Base-by-base conservation (phyloP, 306 rosid species). In the Pterocarpus macrocarpus region DNA sequence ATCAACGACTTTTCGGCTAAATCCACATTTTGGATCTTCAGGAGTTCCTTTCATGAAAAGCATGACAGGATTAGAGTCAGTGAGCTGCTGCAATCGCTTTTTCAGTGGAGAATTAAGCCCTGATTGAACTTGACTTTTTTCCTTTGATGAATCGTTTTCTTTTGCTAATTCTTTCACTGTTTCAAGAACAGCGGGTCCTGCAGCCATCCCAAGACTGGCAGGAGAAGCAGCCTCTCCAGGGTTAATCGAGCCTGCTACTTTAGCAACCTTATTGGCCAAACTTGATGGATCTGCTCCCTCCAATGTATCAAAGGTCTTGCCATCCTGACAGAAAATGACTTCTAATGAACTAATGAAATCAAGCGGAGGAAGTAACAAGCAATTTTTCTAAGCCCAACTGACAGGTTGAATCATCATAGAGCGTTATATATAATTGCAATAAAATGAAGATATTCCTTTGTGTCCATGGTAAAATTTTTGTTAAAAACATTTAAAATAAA, bases 221-320 rank as follows among this genome's bases (percentile, higher is more conserved):
- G 98, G 93, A 83, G 97, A 88, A 63, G 99, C 98, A 83, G 94
- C 87, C 77, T 90, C 90, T 57, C 96, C 94, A 75, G 94, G 86
- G 68, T 69, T 79, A 75, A 90, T 71, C 15, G 91, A 73, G 34
- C 98, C 98, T 64, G 94, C 94, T 79, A 94, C 85, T 90, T 88
- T 95, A 67, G 96, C 90, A 82, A 93, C 93, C 86, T 91, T 95
- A 87, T 95, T 90, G 61, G 98, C 97, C 90, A 95, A 87, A 88
- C 99, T 93, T 78, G 99, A 90, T 11, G 99, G 99, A 89, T 95
- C 98, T 17, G 99, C 98, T 56, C 98, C 99, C 90, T 95, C 99
- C 86, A 95, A 86, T 71, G 94, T 86, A 87, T 93, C 94, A 49
- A 87, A 72, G 72, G 90, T 86, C 85, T 93, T 90, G 66, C 99